Base-by-base conservation (phyloP, 1,284 basidiomycete genomes). In the Singerocomus rubriflavus region DNA sequence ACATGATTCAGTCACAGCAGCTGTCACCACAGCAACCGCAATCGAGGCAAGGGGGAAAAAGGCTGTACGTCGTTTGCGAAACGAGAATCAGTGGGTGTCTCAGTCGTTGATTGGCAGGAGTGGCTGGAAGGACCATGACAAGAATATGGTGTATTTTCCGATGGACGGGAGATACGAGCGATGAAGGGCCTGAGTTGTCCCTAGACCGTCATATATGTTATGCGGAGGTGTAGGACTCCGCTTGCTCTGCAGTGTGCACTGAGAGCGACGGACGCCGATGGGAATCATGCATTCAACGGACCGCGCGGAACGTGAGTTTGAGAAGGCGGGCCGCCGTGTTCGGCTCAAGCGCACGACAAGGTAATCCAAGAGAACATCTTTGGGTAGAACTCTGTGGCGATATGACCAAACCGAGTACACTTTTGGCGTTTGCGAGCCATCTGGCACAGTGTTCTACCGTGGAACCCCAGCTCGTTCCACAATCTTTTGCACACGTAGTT, bases 281-380 rank as follows among this genome's bases (percentile, higher is more conserved):
- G 48, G 57, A 48, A 52, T 48, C 44, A 38, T 17, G 38, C 16
- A 3, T 40, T 35, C 46, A 51, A 21, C 16, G 36, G 27, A 46
- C 25, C 37, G 25, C 56, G 46, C 33, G 45, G 39, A 38, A 40
- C 21, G 25, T 25, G 21, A 46, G 36, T 33, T 55, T 26, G 21
- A 21, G 39, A 49, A 48, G 35, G 39, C 36, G 31, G 43, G 39
- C 40, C 14, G 49, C 35, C 32, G 10, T 33, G 35, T 33, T 48
- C 38, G 31, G 43, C 13, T 32, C 25, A 5, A 31, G n/a, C 25
- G 31, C 34, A 38, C 16, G 12, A 30, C 34, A 46, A 16, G 27
- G 27, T 30, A 36, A 31, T 17, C 26, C 36, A 16, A 40, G 33
- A 41, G 26, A 7, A 33, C 16, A n/a, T 35, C 37, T 29, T 21